Base-by-base conservation (phyloP, 257 asterid species). In the Paulownia fortunei region DNA sequence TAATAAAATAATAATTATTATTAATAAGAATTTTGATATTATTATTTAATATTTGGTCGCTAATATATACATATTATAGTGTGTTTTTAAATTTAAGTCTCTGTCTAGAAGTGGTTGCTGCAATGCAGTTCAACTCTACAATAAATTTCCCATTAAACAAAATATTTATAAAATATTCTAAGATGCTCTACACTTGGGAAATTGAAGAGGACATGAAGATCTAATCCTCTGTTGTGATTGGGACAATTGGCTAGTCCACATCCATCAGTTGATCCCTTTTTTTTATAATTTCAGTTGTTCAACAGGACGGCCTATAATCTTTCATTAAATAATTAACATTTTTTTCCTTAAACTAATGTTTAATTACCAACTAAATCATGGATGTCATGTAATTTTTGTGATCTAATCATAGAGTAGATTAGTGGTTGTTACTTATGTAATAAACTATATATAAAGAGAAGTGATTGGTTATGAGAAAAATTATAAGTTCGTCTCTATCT, bases 181-280 rank as follows among this genome's bases (percentile, higher is more conserved):
- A 36, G 49, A 16, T n/a, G 27, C 46, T 18, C 1, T 18, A 65
- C n/a, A n/a, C n/a, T 60, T 39, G 59, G 44, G 72, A 30, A 63
- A 36, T 18, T 19, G 79, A 73, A 13, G 64, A 68, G 5, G 68
- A 79, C 74, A 1, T 27, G 52, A 71, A 64, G 42, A 72, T 79
- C 74, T n/a, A 63, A 79, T 46, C 7, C 36, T 32, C 26, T 56
- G n/a, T 56, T 44, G 9, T 74, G 47, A 74, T 67, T 81, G 81
- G 78, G 26, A 61, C 80, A 69, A 42, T 5, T 81, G 81, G 55
- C 81, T 21, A 26, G 27, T 51, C 63, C 59, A 36, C 56, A 62
- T 5, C 84, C 81, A 51, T 24, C 19, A 61, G 5, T 37, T 68
- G n/a, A 2, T 13, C 19, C 39, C 9, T 3, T 4, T 18, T 30